phyloP scores from a whole-genome alignment of 176 grass and related monocot genomes.

The Metroxylon sagu region DNA sequence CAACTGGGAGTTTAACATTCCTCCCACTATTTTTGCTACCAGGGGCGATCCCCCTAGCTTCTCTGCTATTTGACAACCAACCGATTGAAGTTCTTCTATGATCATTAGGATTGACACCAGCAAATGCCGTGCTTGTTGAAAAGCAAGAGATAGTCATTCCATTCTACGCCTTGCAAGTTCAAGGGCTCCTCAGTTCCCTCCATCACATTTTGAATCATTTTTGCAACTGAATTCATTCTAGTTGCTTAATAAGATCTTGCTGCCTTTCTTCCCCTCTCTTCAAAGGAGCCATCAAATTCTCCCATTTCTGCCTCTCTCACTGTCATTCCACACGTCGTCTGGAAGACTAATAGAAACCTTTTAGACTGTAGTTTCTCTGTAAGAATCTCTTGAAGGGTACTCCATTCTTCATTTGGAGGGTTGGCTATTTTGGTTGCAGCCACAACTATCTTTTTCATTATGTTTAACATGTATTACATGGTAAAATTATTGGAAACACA shows the following conservation, averaged over 20 bases:
- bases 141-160: conserved; percentile 1
- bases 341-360: conserved; percentile 41
- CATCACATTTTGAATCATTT: not conserved
- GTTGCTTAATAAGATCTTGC: conserved; percentile 27
- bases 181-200: too few relatives aligned
- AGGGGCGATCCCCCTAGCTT: conserved; percentile 39
- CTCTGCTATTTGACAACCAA: conserved; percentile 26
- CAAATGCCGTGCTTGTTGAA: conserved; percentile 39
- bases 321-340: conserved; percentile 34
- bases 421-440: too few relatives aligned
- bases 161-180: conserved; percentile 3
- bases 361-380: conserved; percentile 12
- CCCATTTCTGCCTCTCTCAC: conserved; percentile 11
- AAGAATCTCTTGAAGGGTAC: conserved; percentile 15
- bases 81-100: conserved; percentile 15
- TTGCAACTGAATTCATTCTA: conserved; percentile 6
- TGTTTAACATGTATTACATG: not conserved
- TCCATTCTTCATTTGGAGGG: too few relatives aligned
- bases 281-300: conserved; percentile 23
- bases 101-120: conserved; percentile 8
- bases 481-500: conserved; percentile 23
- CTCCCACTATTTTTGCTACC: conserved; percentile 34
- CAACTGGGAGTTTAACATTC: conserved; percentile 19
- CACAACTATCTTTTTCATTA: not conserved
- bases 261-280: conserved; percentile 24